These are phyloP conservation scores for Colletotrichum neosansevieriae DNA, from an alignment of 2,329 filamentous ascomycete species.

Conservation along the genomic window DNA sequence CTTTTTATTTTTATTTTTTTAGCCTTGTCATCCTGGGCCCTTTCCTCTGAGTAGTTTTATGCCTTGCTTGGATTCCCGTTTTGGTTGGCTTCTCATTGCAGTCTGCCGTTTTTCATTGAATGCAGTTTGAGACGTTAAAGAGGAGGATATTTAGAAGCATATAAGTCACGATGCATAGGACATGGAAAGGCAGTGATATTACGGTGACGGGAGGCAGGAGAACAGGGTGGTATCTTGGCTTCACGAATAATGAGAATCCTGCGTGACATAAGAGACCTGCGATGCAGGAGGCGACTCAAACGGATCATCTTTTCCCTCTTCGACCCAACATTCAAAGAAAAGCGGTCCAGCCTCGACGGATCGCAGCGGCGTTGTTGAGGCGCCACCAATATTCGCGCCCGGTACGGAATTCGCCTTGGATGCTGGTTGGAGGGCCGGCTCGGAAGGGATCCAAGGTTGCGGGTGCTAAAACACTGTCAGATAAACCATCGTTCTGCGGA, in stretches of 20 bases:
- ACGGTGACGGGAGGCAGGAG: too few relatives aligned
- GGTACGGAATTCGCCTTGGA: conserved; percentile 47
- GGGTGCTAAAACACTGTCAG: conserved; percentile 58
- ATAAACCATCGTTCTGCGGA: not conserved
- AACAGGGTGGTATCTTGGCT: not conserved
- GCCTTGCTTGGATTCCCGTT: not conserved
- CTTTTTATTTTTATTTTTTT: not conserved
- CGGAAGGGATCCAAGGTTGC: conserved; percentile 71
- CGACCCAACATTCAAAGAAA: conserved; percentile 75
- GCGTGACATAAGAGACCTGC: conserved; percentile 30
- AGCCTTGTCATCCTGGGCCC: too few relatives aligned
- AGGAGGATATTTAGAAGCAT: too few relatives aligned
- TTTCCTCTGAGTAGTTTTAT: not conserved
- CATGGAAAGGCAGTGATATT: too few relatives aligned
- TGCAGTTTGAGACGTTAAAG: too few relatives aligned
- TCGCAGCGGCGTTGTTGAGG: conserved; percentile 62
- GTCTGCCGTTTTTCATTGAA: too few relatives aligned
- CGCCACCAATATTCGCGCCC: conserved; percentile 50
- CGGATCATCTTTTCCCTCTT: conserved; percentile 62
- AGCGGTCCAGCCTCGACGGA: conserved; percentile 69
- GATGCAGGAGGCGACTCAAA: conserved; percentile 18
- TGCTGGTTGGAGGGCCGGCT: conserved; percentile 59
- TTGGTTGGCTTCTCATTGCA: too few relatives aligned
- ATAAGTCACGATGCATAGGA: too few relatives aligned
- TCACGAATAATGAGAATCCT: conserved; percentile 34